Base-by-base conservation (phyloP, 2,329 filamentous ascomycete genomes). In the Aspergillus calidoustus region DNA sequence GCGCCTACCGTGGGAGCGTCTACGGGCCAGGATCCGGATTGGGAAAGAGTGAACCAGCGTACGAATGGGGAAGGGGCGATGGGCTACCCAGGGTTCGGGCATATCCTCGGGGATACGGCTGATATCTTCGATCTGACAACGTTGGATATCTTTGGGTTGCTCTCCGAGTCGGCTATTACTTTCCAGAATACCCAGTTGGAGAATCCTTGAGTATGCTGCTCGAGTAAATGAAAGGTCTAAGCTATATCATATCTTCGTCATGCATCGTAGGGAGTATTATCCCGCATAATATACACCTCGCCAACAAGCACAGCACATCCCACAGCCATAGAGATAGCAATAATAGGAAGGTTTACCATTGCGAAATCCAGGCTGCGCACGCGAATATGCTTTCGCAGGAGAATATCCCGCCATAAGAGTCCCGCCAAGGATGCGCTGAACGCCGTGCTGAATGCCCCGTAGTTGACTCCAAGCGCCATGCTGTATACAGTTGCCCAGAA, bases 401-500 rank as follows among this genome's bases (percentile, higher is more conserved):
- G 80, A 19, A 92, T 92, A 64, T 91, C 88, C 2, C 88, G 82
- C 90, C 90, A 92, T 0, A 92, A 77, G 8, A 92, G 80, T 1
- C 89, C 90, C 1, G 90, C 90, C 1, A 92, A 75, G 0, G 89
- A 91, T 0, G 89, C 89, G 65, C 87, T 90, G 67, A 92, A 91
- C 0, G 88, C 87, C 0, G 86, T 86, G 70, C 88, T 91, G 71
- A 91, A 92, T 0, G 89, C 90, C 4, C 89, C 89, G 61, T 88
- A 92, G 72, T 92, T 92, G 63, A 91, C 87, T 2, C 89, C 89
- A 0, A 92, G 77, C 0, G 89, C 89, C 88, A 92, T 90, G 72
- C 84, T 86, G 74, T 92, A 92, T 0, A 92, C 85, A 0, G 89
- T 90, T 0, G 84, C 89, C 89, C 89, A 91, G 71, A 91, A 91